Percentiles rank a stretch among this genome's conserved stretches.
Evolutionary conservation across 306 rosid species (phyloP).

Genomic region (Lathyrus oleraceus): DNA sequence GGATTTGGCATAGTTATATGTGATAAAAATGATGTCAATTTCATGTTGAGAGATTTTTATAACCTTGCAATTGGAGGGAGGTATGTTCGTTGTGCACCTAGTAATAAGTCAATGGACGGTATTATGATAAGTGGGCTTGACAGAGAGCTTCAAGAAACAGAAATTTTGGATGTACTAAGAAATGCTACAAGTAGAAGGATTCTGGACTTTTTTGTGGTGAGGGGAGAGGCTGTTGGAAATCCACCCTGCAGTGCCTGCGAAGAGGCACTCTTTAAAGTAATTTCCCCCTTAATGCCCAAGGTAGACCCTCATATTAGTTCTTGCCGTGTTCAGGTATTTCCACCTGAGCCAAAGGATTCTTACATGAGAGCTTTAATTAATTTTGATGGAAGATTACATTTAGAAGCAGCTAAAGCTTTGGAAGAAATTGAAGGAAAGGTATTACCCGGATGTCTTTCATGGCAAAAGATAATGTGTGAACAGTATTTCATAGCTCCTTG

Average conservation of each 20-base stretch:
- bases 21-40: conserved; percentile 43
- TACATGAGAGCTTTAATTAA: conserved; percentile 69
- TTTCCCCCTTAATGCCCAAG: conserved; percentile 70
- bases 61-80: conserved; percentile 64
- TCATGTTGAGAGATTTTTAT: conserved; percentile 61
- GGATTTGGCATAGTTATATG: conserved; percentile 75
- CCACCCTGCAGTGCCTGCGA: conserved; percentile 64
- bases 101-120: conserved; percentile 48
- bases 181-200: conserved; percentile 66
- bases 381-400: conserved; percentile 90
- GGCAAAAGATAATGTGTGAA: conserved; percentile 94
- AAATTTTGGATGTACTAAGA: conserved; percentile 60
- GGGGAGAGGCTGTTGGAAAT: conserved; percentile 69
- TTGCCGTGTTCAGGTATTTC: conserved; percentile 70
- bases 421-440: conserved; percentile 82
- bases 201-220: conserved; percentile 64
- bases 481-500: conserved; percentile 73
- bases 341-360: conserved; percentile 62
- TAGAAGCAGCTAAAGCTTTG: conserved; percentile 93
- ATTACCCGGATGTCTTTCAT: conserved; percentile 67
- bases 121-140: conserved; percentile 54
- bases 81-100: conserved; percentile 52
- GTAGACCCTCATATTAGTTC: conserved; percentile 45
- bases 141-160: conserved; percentile 65
- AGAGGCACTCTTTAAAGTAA: conserved; percentile 72